Percentiles rank a stretch among this genome's conserved stretches.
These are phyloP conservation scores for Panellus pusillus DNA, from an alignment of 768 basidiomycete genomes.

Conservation along the genomic window DNA sequence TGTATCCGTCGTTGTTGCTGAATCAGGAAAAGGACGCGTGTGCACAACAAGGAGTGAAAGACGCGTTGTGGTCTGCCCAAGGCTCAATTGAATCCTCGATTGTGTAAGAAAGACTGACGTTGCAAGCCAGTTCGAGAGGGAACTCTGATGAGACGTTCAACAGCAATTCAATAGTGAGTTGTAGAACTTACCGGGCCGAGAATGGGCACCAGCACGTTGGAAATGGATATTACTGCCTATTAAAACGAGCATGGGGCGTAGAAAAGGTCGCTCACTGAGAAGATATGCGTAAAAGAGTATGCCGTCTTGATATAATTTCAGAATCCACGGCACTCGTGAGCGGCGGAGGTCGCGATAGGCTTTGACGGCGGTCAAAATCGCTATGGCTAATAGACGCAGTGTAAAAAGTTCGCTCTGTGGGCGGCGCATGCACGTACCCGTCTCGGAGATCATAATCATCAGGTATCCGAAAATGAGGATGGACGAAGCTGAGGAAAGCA, in stretches of 20 bases:
- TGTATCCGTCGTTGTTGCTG: constrained; percentile 30
- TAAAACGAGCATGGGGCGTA: background rate
- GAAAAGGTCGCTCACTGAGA: constrained; percentile 28
- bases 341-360: constrained; percentile 37
- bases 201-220: constrained; percentile 41
- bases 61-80: constrained; percentile 39
- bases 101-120: constrained; percentile 30
- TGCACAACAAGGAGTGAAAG: constrained; percentile 44
- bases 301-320: constrained; percentile 41
- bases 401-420: background rate
- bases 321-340: constrained; percentile 36
- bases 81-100: background rate
- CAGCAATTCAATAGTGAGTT: background rate
- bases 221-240: constrained; percentile 34
- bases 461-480: constrained; percentile 41
- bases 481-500: constrained; percentile 31
- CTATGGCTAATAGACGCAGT: constrained; percentile 33
- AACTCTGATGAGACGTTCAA: constrained; percentile 21
- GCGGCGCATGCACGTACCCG: constrained; percentile 29
- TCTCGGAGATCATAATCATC: constrained; percentile 39
- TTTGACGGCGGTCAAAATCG: constrained; percentile 36
- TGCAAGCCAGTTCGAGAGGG: constrained; percentile 43
- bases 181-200: constrained; percentile 33
- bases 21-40: constrained; percentile 42
- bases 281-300: constrained; percentile 42